Percentiles rank a stretch among this genome's conserved stretches.
Conservation (phyloP, 2,329 filamentous ascomycete genomes). For the Dendrostoma leiphaemia region DNA sequence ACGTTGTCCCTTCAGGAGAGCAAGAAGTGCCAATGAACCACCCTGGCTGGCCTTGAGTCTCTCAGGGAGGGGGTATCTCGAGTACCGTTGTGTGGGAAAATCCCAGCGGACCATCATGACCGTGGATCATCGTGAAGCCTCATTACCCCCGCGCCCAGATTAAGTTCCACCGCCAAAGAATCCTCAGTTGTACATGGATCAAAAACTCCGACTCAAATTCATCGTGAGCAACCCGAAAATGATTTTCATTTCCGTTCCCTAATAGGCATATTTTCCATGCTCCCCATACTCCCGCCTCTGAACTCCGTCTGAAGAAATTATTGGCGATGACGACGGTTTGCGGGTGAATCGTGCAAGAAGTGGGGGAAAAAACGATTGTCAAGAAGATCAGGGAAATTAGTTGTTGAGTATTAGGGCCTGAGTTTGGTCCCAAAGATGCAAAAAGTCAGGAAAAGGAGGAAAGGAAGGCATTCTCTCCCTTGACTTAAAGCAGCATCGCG, state of each 20-base stretch:
- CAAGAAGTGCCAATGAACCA: constrained; percentile 14
- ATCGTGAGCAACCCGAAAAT: constrained; percentile 14
- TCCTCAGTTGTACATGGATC: constrained; percentile 13
- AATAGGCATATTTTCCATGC: not conserved
- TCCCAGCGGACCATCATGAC: constrained; percentile 1
- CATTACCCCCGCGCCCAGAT: constrained; percentile 16
- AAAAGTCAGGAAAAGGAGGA: not conserved
- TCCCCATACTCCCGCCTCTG: constrained; percentile 2
- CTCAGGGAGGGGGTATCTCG: constrained; percentile 21
- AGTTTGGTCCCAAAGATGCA: not conserved
- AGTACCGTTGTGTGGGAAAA: constrained; percentile 14
- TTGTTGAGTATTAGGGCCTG: constrained; percentile 11
- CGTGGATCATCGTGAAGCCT: constrained; percentile 13
- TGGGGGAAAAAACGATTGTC: constrained; percentile 8
- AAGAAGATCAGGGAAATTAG: constrained; percentile 6
- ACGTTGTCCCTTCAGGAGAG: constrained; percentile 15
- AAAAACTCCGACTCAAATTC: constrained; percentile 8
- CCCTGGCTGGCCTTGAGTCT: constrained; percentile 15
- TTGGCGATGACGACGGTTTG: constrained; percentile 4
- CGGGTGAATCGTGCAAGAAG: constrained; percentile 5
- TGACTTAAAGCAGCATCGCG: constrained; percentile 45
- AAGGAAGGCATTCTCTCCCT: constrained; percentile 1
- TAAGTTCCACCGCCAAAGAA: constrained; percentile 10
- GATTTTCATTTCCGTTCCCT: constrained; percentile 9
- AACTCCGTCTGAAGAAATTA: constrained; percentile 1